Base-by-base conservation (phyloP, 257 asterid species). In the Marsdenia floribunda region DNA sequence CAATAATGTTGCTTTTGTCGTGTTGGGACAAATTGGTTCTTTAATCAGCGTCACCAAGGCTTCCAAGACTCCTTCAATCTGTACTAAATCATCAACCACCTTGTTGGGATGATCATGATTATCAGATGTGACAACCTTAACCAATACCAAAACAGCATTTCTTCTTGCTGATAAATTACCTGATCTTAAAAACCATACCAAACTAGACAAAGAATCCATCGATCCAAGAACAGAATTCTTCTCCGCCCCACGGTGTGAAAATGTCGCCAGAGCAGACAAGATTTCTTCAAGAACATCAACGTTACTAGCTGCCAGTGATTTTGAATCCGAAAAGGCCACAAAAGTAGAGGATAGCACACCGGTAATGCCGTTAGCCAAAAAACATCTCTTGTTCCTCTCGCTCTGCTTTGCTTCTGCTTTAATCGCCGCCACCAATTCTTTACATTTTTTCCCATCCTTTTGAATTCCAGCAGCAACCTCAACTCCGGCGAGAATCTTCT, bases 1-100 rank as follows among this genome's bases (percentile, higher is more conserved):
- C 42, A 81, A 59, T 6, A 89, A 53, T 10, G 89, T 64, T 15
- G 86, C 90, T 64, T 87, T 89, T 44, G 91, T 87, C 6, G 90
- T 75, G 0, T 76, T 77, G 5, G 88, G 88, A 66, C 87, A 77
- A 22, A 82, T 87, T 14, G 89, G 88, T 70, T 82, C 87, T 74
- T 84, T 80, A 47, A 87, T 66, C 14, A 84, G n/a, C 75, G 78
- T 81, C 46, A 85, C 66, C 44, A 85, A n/a, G 12, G 82, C 89
- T 50, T 87, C 88, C 11, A 81, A 50, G 12, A 73, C 73, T 7
- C 84, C 88, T 44, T 80, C 83, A 3, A 75, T 87, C 54, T 64
- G 37, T 3, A 68, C 11, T 60, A 85, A 8, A 0, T 38, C 71
- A 12, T 71, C 60, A 54, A 80, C 70, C 26, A 29, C 33, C 33